These are phyloP conservation scores for Beauveria rudraprayagi DNA, from an alignment of 2,329 filamentous ascomycete species.

Conservation along the genomic window DNA sequence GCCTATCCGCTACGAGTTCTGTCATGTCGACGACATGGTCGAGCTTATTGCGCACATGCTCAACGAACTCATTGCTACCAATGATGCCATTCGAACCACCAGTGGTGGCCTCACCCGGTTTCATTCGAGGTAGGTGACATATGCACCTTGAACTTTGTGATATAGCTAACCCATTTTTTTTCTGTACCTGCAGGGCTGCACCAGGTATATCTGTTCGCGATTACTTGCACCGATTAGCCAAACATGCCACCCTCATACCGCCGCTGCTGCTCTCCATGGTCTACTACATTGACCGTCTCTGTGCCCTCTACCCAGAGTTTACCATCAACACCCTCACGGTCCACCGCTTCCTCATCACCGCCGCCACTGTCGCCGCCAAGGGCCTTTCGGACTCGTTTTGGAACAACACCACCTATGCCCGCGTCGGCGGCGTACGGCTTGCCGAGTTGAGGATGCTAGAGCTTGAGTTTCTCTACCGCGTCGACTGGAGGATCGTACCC, in stretches of 20 bases:
- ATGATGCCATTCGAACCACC: slow-evolving; percentile 69
- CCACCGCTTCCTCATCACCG: slow-evolving; percentile 93
- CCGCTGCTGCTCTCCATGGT: slow-evolving; percentile 97
- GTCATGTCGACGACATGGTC: slow-evolving; percentile 77
- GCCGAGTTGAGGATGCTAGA: slow-evolving; percentile 86
- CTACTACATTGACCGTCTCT: slow-evolving; percentile 94
- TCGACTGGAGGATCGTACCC: slow-evolving; percentile 96
- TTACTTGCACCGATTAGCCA: slow-evolving; percentile 85
- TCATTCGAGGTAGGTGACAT: slow-evolving; percentile 67
- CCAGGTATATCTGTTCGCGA: slow-evolving; percentile 92
- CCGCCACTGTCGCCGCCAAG: slow-evolving; percentile 91
- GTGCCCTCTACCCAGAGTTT: slow-evolving; percentile 85
- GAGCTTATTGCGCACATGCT: slow-evolving; percentile 91
- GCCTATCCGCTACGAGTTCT: slow-evolving; percentile 72
- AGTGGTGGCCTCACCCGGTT: slow-evolving; percentile 87
- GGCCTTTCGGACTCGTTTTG: slow-evolving; percentile 95
- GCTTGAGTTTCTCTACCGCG: slow-evolving; percentile 82
- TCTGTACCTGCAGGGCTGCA: slow-evolving; percentile 39
- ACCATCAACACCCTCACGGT: slow-evolving; percentile 95
- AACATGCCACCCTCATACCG: slow-evolving; percentile 86
- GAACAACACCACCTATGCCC: slow-evolving; percentile 95
- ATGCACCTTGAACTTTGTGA: not conserved
- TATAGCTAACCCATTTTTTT: not conserved
- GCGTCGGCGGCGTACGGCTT: slow-evolving; percentile 85
- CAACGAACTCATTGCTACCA: slow-evolving; percentile 86